phyloP scores from a whole-genome alignment of 169 alveolate genomes.

The Eimeria acervulina region DNA sequence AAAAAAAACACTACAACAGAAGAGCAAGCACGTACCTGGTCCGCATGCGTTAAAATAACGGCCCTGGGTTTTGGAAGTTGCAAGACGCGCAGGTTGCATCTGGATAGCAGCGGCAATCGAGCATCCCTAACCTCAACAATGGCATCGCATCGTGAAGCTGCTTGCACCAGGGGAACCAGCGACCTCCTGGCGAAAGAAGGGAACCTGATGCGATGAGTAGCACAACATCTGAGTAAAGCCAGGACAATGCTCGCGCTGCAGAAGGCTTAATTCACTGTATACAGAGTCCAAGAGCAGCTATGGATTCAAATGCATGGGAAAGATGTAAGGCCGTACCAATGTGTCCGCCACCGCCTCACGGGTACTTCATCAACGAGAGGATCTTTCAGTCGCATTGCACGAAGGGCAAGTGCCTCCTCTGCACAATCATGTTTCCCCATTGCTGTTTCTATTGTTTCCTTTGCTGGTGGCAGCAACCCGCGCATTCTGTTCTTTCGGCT shows the following conservation, averaged over 20 bases:
- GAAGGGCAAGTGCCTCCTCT: conserved; percentile 35
- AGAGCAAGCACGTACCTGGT: conserved; percentile 33
- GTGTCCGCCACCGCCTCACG: conserved; percentile 59
- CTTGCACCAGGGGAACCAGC: conserved; percentile 54
- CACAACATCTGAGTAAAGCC: neutral
- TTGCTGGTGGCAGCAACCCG: conserved; percentile 54
- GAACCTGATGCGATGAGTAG: neutral
- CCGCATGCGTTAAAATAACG: conserved; percentile 74
- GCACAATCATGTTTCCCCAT: neutral
- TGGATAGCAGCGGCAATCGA: conserved; percentile 74
- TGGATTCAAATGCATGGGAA: neutral
- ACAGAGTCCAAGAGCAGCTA: neutral
- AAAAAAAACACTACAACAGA: neutral
- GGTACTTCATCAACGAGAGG: conserved; percentile 37
- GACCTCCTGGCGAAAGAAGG: conserved; percentile 72
- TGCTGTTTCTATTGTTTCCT: conserved; percentile 10
- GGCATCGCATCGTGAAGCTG: conserved; percentile 61
- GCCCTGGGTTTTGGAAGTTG: conserved; percentile 48
- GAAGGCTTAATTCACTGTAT: neutral
- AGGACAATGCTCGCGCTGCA: neutral
- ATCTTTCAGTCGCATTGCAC: conserved; percentile 8
- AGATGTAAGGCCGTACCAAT: conserved; percentile 29
- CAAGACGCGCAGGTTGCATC: conserved; percentile 57
- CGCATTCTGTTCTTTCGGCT: conserved; percentile 66
- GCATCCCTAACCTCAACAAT: conserved; percentile 79